Conservation (phyloP, 176 grass and related monocot genomes). For the Juncus effusus region DNA sequence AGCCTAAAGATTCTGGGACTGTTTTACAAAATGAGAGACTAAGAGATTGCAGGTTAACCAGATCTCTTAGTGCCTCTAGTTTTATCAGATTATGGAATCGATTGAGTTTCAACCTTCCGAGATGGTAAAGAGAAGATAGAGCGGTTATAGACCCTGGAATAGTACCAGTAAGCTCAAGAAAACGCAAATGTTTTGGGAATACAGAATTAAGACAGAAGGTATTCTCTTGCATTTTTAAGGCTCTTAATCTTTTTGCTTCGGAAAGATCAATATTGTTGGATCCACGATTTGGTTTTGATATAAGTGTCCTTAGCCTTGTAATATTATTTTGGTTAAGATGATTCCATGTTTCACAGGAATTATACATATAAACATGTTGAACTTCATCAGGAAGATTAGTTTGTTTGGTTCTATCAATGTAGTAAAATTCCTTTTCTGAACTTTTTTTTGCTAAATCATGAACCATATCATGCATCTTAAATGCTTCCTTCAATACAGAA, state of each 20-base stretch:
- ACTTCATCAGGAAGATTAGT: background rate
- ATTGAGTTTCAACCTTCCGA: background rate
- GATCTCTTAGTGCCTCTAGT: background rate
- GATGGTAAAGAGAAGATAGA: constrained; percentile 2
- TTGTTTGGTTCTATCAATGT: background rate
- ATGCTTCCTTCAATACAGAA: background rate
- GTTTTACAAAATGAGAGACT: background rate
- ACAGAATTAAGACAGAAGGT: background rate
- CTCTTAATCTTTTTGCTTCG: background rate
- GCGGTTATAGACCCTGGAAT: too few species aligned
- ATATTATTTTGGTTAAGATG: too few species aligned
- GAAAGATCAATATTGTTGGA: background rate
- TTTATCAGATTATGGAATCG: background rate
- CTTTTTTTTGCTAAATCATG: background rate
- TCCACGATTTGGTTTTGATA: too few species aligned
- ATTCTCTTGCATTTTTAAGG: too few species aligned
- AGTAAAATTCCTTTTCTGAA: background rate
- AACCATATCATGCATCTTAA: background rate
- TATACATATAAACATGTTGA: background rate
- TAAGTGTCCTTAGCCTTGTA: background rate
- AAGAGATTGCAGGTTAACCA: constrained; percentile 6
- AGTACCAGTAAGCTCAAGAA: background rate
- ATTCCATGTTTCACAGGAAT: background rate
- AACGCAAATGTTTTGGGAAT: background rate
- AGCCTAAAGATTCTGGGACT: background rate